These are phyloP conservation scores for Pittosporum tobira DNA, from an alignment of 129 eudicot genomes.

Conservation along the genomic window DNA sequence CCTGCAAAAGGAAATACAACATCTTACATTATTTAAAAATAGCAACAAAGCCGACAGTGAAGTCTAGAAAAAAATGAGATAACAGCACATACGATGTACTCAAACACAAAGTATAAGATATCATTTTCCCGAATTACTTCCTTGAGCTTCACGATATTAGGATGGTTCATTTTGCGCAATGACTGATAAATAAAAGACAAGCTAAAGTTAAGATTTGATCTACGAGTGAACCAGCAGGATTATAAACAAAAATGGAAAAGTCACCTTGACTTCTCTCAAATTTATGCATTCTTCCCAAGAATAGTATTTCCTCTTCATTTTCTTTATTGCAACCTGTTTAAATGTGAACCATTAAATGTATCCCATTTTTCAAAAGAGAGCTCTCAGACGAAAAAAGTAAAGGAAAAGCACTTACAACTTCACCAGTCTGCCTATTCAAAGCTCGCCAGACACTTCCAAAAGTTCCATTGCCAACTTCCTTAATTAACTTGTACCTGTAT, in stretches of 20 bases:
- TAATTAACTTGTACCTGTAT: constrained; percentile 72
- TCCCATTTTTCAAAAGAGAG: neutral
- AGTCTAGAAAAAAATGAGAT: constrained; percentile 6
- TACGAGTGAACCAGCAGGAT: neutral
- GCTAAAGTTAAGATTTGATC: neutral
- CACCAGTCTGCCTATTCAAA: constrained; percentile 83
- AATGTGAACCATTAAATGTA: constrained; percentile 8
- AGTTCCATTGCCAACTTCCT: constrained; percentile 97
- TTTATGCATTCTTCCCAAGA: constrained; percentile 99
- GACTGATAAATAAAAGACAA: constrained; percentile 46
- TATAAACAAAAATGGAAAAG: neutral
- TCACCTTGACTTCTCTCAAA: constrained; percentile 98
- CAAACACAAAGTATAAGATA: constrained; percentile 72
- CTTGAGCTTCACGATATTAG: constrained; percentile 87
- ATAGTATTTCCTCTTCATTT: constrained; percentile 94
- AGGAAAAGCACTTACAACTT: constrained; percentile 55
- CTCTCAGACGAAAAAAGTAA: neutral
- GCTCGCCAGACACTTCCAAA: constrained; percentile 99
- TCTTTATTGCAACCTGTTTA: constrained; percentile 81
- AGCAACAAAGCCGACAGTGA: neutral
- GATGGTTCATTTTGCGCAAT: constrained; percentile 75
- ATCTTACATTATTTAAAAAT: neutral
- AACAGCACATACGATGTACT: constrained; percentile 57
- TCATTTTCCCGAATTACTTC: constrained; percentile 82
- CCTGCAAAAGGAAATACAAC: constrained; percentile 29